Percentiles rank a stretch among this genome's conserved stretches.
Conservation (phyloP, 2,329 filamentous ascomycete genomes). For the Emmonsiellopsis sp. region DNA sequence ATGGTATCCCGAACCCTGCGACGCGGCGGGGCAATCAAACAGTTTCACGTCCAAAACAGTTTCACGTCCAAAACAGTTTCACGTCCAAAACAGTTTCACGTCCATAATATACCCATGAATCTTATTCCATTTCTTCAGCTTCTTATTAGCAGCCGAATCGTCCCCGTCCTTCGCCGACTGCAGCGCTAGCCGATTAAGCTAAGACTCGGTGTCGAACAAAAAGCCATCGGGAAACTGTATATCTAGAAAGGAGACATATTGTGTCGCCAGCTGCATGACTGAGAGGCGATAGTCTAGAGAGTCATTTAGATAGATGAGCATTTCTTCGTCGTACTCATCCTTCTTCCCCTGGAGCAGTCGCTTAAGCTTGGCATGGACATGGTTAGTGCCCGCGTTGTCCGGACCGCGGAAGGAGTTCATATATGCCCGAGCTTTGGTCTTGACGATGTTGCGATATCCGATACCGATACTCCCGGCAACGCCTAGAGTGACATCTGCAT, state of each 20-base stretch:
- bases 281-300: not conserved
- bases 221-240: not conserved
- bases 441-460: conserved; percentile 3
- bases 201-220: not conserved
- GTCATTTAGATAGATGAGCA: not conserved
- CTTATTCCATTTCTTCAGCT: not conserved
- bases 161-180: not conserved
- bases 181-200: not conserved
- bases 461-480: conserved; percentile 4
- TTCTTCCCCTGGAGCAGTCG: not conserved
- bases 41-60: too few species aligned
- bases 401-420: not conserved
- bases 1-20: not conserved
- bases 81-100: too few species aligned
- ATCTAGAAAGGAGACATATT: conserved; percentile 1
- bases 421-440: not conserved
- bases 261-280: not conserved
- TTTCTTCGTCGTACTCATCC: not conserved
- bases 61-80: too few species aligned
- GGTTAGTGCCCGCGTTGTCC: not conserved
- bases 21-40: not conserved
- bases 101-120: not conserved
- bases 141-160: not conserved
- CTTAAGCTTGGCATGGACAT: not conserved
- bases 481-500: not conserved